phyloP scores from a whole-genome alignment of 345 rosid species.

The Eucalyptus curtisii region DNA sequence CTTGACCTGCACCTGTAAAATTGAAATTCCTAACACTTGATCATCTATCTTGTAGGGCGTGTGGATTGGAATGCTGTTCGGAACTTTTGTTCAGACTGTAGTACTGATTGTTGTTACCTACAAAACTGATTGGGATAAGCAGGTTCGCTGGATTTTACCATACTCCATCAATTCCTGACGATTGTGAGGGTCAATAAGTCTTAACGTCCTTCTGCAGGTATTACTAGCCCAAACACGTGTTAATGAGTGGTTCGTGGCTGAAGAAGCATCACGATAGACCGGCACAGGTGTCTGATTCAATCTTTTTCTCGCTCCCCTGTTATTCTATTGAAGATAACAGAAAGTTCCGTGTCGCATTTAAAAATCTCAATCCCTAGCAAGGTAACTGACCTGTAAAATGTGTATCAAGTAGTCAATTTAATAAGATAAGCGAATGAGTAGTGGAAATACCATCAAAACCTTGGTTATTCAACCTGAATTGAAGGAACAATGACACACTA shows the following conservation, averaged over 20 bases:
- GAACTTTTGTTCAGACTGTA: constrained; percentile 52
- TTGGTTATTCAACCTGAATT: not conserved
- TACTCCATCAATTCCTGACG: not conserved
- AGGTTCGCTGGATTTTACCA: constrained; percentile 9
- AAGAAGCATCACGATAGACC: not conserved
- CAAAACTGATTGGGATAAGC: constrained; percentile 73
- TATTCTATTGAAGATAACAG: not conserved
- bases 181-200: not conserved
- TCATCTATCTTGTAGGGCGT: constrained; percentile 32
- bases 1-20: not conserved
- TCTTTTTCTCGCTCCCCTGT: not conserved
- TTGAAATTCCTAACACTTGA: not conserved
- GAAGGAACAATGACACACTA: not conserved
- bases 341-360: not conserved
- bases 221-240: not conserved
- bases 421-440: not conserved
- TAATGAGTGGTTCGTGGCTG: not conserved
- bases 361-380: not conserved
- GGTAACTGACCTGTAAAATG: not conserved
- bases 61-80: constrained; percentile 75
- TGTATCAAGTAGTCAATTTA: not conserved
- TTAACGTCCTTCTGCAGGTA: not conserved
- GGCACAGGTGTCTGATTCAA: not conserved
- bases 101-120: constrained; percentile 34
- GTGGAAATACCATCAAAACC: not conserved